These are phyloP conservation scores for Solanum bulbocastanum DNA, from an alignment of 257 asterid genomes.

Conservation along the genomic window DNA sequence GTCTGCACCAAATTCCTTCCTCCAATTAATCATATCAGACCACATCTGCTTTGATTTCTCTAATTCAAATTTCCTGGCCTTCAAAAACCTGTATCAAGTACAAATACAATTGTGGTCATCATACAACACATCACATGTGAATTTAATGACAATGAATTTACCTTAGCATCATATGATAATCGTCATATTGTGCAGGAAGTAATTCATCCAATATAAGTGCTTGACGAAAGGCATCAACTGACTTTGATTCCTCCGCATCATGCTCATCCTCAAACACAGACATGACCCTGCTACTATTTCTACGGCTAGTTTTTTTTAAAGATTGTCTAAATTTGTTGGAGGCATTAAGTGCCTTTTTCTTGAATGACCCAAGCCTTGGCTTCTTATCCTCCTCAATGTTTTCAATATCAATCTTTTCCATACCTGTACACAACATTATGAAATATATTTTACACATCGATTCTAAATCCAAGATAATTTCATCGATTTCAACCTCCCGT, in stretches of 20 bases:
- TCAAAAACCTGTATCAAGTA: conserved; percentile 54
- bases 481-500: neutral
- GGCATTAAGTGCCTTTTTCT: conserved; percentile 42
- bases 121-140: neutral
- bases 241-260: conserved; percentile 75
- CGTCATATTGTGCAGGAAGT: conserved; percentile 80
- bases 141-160: neutral
- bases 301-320: conserved; percentile 32
- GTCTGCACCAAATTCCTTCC: conserved; percentile 88
- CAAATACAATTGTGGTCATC: neutral
- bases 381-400: conserved; percentile 34
- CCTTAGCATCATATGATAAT: conserved; percentile 87
- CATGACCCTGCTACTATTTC: conserved; percentile 63
- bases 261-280: conserved; percentile 70
- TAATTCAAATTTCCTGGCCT: conserved; percentile 79
- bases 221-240: conserved; percentile 87
- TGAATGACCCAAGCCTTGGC: conserved; percentile 43
- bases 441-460: neutral
- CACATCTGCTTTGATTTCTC: conserved; percentile 96
- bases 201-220: conserved; percentile 78
- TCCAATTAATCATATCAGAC: conserved; percentile 93
- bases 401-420: conserved; percentile 38
- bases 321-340: conserved; percentile 48
- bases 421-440: conserved; percentile 4
- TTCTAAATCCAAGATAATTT: neutral